phyloP scores from a whole-genome alignment of 169 alveolate species.

The Miamiensis avidus region DNA sequence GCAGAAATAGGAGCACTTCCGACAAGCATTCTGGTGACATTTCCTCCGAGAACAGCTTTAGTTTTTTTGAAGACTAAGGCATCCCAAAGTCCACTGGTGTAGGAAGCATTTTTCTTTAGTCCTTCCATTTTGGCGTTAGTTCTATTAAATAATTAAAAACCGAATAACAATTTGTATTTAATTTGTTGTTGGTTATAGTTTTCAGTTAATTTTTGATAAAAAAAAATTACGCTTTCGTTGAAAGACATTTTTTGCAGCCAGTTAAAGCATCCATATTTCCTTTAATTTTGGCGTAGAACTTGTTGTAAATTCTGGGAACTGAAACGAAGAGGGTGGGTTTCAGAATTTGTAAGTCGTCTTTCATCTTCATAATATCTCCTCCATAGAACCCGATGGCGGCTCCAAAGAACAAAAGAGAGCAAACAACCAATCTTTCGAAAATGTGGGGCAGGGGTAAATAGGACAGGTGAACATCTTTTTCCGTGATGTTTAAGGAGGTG shows the following conservation, averaged over 20 bases:
- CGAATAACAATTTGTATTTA: no score
- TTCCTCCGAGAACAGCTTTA: slow-evolving; percentile 77
- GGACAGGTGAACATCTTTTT: slow-evolving; percentile 87
- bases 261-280: slow-evolving; percentile 18
- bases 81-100: neutral
- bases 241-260: slow-evolving; percentile 40
- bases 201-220: no score
- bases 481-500: slow-evolving; percentile 39
- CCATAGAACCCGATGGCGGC: slow-evolving; percentile 87
- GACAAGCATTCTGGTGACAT: slow-evolving; percentile 74
- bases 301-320: slow-evolving; percentile 85
- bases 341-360: slow-evolving; percentile 88
- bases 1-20: slow-evolving; percentile 87
- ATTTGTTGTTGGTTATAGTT: no score
- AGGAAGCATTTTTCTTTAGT: neutral
- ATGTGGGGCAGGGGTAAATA: slow-evolving; percentile 96
- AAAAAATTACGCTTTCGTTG: no score
- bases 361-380: slow-evolving; percentile 89
- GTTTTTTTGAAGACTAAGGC: slow-evolving; percentile 51
- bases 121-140: neutral
- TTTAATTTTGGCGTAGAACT: slow-evolving; percentile 68
- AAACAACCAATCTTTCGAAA: slow-evolving; percentile 89
- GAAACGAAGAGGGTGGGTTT: slow-evolving; percentile 87
- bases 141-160: neutral
- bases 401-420: slow-evolving; percentile 69